Base-by-base conservation (phyloP, 2,329 filamentous ascomycete genomes). In the Calonectria pauciramosa region DNA sequence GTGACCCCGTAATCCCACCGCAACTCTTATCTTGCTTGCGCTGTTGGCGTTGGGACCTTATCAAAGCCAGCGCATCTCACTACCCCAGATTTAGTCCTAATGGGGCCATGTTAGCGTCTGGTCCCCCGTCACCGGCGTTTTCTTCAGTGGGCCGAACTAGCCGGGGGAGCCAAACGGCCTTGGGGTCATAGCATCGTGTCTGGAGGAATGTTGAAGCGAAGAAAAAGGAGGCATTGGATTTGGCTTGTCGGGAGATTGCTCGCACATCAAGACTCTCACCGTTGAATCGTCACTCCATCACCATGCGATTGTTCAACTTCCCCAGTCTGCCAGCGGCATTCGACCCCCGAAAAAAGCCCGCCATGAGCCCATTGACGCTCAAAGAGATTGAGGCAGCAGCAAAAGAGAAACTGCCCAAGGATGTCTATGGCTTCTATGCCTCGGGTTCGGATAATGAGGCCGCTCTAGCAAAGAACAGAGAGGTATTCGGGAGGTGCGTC, bases 81-180 rank as follows among this genome's bases (percentile, higher is more conserved):
- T 41, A 60, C 56, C 56, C 56, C 56, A 16, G 56, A 60, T 38
- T 60, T 60, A 60, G 30, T 60, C 56, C 56, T 10, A 41, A 60
- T 32, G 28, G 28, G 51, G 56, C 23, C 32, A 20, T 41, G 11
- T 38, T 60, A 34, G 56, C 34, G 30, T 4, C 26, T 34, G 30
- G 10, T 4, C 52, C 52, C 18, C 32, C 11, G 30, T 38, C 32
- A 26, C 32, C 54, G 54, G 54, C 32, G n/a, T 16, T 3, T 23
- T 23, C 13, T 26, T 9, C 18, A 60, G 54, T n/a, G 54, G 54
- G 32, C 54, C 54, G 54, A 23, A 38, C 54, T 60, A 26, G 32
- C 32, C 54, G 32, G 20, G 20, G 8, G 20, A 18, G 38, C 38
- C 20, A 47, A 20, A n/a, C 41, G 41, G 41, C 41, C 41, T 8